Evolutionary conservation across 73 alveolate species (phyloP).

Genomic region (Halteria grandinella): DNA sequence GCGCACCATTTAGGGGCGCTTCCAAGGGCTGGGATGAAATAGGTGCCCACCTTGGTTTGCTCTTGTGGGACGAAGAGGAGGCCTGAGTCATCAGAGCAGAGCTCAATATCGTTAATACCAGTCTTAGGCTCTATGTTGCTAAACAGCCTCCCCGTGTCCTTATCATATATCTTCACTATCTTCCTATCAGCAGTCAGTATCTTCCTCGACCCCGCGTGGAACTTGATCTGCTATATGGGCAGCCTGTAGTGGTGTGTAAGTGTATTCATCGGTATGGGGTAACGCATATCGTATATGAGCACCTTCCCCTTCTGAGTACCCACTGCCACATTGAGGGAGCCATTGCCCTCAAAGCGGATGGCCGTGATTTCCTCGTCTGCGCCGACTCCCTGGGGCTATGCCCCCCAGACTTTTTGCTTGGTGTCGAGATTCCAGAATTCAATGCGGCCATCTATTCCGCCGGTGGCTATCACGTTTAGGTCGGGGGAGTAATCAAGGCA

Average conservation of each 20-base stretch:
- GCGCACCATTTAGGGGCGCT: constrained; percentile 97
- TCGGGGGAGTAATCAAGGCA: constrained; percentile 75
- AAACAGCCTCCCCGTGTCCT: constrained; percentile 75
- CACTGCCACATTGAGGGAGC: constrained; percentile 83
- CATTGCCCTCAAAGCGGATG: constrained; percentile 68
- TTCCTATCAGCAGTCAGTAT: constrained; percentile 82
- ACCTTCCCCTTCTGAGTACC: constrained; percentile 85
- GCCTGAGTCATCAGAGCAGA: constrained; percentile 80
- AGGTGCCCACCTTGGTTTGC: constrained; percentile 83
- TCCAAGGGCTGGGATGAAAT: constrained; percentile 90
- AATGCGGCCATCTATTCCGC: constrained; percentile 87
- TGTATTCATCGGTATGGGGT: constrained; percentile 79
- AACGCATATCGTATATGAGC: constrained; percentile 85
- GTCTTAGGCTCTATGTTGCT: constrained; percentile 88
- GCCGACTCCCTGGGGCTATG: background rate
- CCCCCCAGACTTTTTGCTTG: constrained; percentile 60
- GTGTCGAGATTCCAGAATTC: constrained; percentile 84
- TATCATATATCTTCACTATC: constrained; percentile 83
- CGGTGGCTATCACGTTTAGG: constrained; percentile 80
- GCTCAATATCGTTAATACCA: constrained; percentile 80
- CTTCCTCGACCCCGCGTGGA: constrained; percentile 83
- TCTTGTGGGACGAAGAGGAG: constrained; percentile 85
- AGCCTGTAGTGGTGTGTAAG: constrained; percentile 83
- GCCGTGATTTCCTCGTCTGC: constrained; percentile 74
- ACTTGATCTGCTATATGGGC: constrained; percentile 76